Base-by-base conservation (phyloP, 306 rosid species). In the Vigna hirtella region DNA sequence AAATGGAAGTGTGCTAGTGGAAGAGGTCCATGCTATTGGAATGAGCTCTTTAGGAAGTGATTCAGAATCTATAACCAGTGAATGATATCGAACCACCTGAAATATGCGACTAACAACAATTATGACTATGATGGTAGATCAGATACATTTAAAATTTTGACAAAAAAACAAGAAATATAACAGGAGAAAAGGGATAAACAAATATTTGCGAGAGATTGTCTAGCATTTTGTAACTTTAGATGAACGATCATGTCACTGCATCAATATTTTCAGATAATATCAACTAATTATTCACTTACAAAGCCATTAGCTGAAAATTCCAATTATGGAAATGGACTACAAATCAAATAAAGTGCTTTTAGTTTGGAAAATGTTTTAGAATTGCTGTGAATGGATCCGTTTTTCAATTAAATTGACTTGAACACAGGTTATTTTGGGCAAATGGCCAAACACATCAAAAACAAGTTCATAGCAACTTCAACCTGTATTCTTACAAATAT, bases 61-160 rank as follows among this genome's bases (percentile, higher is more conserved):
- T 81, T 85, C 91, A 61, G 88, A 81, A 83, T 91, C 98, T 85
- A 95, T 83, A 65, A 93, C 90, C 83, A 95, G 90, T n/a, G 99
- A 95, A 86, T 95, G 99, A 85, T 95, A 95, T 84, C 99, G 87
- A 74, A 96, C 99, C 65, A 93, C 99, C 99, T 95, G 91, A 83
- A 86, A 84, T 71, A 78, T 82, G 79, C 40, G 74, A 78, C 65
- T 77, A 79, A 43, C 70, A 66, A 59, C 70, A 66, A 59, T 79
- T 80, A 62, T 15, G 77, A 70, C 20, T 42, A 24, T 30, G 55
- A 55, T 11, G 32, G 20, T 73, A 40, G 63, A 72, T 83, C 42
- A 70, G 47, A 75, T 71, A 58, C 16, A 34, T 79, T 52, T 12
- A 71, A 73, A 73, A 57, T 61, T 64, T 66, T 40, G 72, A 78